These are phyloP conservation scores for Exophiala sideris DNA, from an alignment of 2,329 filamentous ascomycete species.

Conservation along the genomic window DNA sequence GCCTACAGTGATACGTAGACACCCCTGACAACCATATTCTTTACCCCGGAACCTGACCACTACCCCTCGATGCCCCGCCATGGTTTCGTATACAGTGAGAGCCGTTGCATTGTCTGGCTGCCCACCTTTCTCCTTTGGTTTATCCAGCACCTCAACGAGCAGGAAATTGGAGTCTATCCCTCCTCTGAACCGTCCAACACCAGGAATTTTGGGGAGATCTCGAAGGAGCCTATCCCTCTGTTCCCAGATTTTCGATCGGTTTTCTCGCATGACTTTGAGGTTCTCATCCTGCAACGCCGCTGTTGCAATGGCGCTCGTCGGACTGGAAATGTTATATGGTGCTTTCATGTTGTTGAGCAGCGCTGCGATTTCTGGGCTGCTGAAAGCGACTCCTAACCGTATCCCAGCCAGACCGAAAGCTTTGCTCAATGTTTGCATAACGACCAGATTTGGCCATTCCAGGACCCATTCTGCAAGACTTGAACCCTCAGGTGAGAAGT, in stretches of 20 bases:
- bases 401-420: conserved; percentile 95
- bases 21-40: conserved; percentile 84
- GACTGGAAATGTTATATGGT: conserved; percentile 90
- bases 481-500: conserved; percentile 76
- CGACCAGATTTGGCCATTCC: conserved; percentile 91
- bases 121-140: conserved; percentile 52
- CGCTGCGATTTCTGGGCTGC: conserved; percentile 67
- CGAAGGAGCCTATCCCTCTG: conserved; percentile 74
- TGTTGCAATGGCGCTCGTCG: conserved; percentile 75
- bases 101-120: conserved; percentile 76
- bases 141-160: conserved; percentile 80
- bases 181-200: conserved; percentile 76
- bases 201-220: conserved; percentile 70
- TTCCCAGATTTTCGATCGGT: conserved; percentile 65
- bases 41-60: conserved; percentile 92
- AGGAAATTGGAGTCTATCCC: conserved; percentile 84
- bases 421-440: conserved; percentile 98
- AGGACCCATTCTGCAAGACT: conserved; percentile 87
- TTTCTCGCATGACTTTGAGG: conserved; percentile 67
- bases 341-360: conserved; percentile 92
- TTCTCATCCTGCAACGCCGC: conserved; percentile 67
- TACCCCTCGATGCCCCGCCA: conserved; percentile 83
- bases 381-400: conserved; percentile 81
- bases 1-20: conserved; percentile 86
- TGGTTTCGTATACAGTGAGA: conserved; percentile 72